Conservation (phyloP, 441 rosid species). For the Aquilaria agallochum region DNA sequence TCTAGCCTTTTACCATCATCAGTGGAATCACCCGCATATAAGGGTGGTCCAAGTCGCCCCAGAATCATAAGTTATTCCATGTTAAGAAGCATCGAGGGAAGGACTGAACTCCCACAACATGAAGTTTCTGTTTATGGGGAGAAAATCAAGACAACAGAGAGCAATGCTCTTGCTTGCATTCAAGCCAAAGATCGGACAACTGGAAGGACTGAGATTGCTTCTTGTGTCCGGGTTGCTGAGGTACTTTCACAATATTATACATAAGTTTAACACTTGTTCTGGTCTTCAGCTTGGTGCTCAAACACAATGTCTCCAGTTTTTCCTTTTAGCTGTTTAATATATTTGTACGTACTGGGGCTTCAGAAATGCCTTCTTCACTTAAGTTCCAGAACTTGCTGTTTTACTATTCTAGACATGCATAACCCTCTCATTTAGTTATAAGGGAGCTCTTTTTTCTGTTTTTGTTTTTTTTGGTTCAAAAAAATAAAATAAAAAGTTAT, state of each 20-base stretch:
- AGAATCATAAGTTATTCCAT: conserved; percentile 69
- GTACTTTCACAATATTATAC: conserved; percentile 31
- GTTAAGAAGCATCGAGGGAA: conserved; percentile 54
- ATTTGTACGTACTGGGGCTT: neutral
- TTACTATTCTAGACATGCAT: too few species aligned
- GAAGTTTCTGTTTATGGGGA: conserved; percentile 58
- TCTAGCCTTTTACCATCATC: conserved; percentile 70
- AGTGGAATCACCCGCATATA: conserved; percentile 39
- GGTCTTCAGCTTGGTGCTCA: neutral
- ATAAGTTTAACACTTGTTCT: neutral
- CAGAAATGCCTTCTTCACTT: neutral
- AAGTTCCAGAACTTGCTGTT: too few species aligned
- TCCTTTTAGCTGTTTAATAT: neutral
- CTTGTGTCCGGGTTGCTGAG: conserved; percentile 94
- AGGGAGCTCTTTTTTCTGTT: too few species aligned
- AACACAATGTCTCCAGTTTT: too few species aligned
- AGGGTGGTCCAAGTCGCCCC: conserved; percentile 61
- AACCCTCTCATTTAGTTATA: too few species aligned
- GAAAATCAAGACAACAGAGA: conserved; percentile 65
- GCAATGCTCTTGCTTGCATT: conserved; percentile 81
- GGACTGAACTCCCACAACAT: conserved; percentile 42
- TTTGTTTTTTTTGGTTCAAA: too few species aligned
- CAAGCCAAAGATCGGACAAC: conserved; percentile 83
- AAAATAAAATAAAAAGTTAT: too few species aligned
- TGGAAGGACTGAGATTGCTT: conserved; percentile 85